Conservation (phyloP, 2,329 filamentous ascomycete species). For the Fusarium continuum region DNA sequence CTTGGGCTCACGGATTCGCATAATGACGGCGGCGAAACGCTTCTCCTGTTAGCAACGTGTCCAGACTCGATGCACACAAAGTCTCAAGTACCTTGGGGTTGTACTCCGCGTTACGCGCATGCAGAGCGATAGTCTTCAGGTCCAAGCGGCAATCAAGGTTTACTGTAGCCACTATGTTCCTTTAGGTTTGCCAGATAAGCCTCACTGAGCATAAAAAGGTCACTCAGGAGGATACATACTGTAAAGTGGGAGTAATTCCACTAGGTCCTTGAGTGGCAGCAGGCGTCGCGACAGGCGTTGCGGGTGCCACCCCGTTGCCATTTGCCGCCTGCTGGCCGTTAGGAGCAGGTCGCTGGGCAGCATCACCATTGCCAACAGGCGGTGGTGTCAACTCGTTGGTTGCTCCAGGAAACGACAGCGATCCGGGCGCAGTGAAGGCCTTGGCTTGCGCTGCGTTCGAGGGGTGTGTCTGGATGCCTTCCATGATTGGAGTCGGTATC, state of each 20-base stretch:
- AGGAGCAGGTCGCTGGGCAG: slow-evolving; percentile 46
- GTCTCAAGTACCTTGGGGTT: slow-evolving; percentile 85
- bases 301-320: slow-evolving; percentile 84
- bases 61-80: slow-evolving; percentile 16
- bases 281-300: slow-evolving; percentile 91
- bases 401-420: slow-evolving; percentile 89
- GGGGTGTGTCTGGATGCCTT: slow-evolving; percentile 90
- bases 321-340: slow-evolving; percentile 67
- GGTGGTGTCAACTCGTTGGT: slow-evolving; percentile 80
- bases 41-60: slow-evolving; percentile 54
- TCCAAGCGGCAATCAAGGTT: slow-evolving; percentile 97
- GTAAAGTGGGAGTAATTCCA: slow-evolving; percentile 90
- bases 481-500: slow-evolving; percentile 68
- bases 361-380: slow-evolving; percentile 75
- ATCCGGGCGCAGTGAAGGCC: slow-evolving; percentile 92
- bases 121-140: slow-evolving; percentile 97
- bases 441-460: slow-evolving; percentile 92
- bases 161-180: slow-evolving; percentile 99
- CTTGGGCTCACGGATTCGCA: slow-evolving; percentile 99
- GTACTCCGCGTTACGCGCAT: slow-evolving; percentile 98
- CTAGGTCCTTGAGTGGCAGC: slow-evolving; percentile 83
- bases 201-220: slow-evolving; percentile 52
- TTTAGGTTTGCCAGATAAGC: slow-evolving; percentile 67
- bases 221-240: slow-evolving; percentile 78
- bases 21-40: slow-evolving; percentile 99